Evolutionary conservation across 1,284 basidiomycete genomes (phyloP).

Genomic region (Puccinia coronata): DNA sequence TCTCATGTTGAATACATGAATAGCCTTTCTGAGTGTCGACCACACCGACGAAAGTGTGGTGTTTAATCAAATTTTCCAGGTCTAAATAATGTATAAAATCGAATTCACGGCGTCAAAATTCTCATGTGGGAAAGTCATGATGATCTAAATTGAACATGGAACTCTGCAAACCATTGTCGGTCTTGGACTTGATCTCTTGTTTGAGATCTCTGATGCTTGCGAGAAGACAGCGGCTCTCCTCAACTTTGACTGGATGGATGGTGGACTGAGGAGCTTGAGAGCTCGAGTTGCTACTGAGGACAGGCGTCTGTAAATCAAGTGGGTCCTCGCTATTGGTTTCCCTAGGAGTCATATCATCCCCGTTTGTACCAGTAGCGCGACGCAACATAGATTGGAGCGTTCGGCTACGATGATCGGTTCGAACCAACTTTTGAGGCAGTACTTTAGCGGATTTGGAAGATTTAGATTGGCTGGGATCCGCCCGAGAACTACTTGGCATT

Average conservation of each 20-base stretch:
- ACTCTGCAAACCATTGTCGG: constrained; percentile 68
- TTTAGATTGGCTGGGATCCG: constrained; percentile 13
- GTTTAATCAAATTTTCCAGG: constrained; percentile 67
- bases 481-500: not conserved
- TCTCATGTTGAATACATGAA: constrained; percentile 82
- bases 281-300: not conserved
- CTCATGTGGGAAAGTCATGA: not conserved
- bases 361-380: not conserved
- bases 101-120: not conserved
- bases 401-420: constrained; percentile 81
- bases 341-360: not conserved
- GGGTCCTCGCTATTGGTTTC: not conserved
- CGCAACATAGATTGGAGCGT: constrained; percentile 89
- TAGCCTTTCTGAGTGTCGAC: constrained; percentile 75
- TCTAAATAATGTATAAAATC: constrained; percentile 8
- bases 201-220: constrained; percentile 76
- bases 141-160: not conserved
- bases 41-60: constrained; percentile 90
- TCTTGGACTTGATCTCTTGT: constrained; percentile 65
- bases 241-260: constrained; percentile 62
- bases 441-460: constrained; percentile 57
- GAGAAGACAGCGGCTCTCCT: constrained; percentile 76
- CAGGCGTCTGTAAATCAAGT: not conserved
- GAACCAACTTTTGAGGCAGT: constrained; percentile 82
- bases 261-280: constrained; percentile 13